Conservation (phyloP, 139 green algal species). For the Chlamydomonas schloesseri region DNA sequence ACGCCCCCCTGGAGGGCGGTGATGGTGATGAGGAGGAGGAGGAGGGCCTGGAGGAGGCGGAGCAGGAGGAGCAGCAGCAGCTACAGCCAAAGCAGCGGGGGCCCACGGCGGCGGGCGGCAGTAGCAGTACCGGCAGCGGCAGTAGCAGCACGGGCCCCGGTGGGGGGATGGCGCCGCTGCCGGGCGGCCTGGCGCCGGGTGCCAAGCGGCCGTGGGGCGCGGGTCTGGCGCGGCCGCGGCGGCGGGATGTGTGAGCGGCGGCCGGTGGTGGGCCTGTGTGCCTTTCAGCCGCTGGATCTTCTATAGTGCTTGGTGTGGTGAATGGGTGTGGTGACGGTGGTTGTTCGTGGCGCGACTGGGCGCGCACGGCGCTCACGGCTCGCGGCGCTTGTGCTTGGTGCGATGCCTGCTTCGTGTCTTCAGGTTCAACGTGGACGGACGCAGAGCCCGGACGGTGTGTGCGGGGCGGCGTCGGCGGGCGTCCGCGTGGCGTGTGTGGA, state of each 20-base stretch:
- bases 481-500: too few relatives aligned
- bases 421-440: too few relatives aligned
- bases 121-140: neutral
- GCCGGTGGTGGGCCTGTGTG: too few relatives aligned
- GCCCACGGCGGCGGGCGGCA: neutral
- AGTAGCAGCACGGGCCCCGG: neutral
- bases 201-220: constrained; percentile 4
- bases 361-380: too few relatives aligned
- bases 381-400: too few relatives aligned
- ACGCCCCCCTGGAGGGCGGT: neutral
- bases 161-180: neutral
- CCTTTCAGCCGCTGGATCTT: too few relatives aligned
- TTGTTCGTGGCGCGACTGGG: too few relatives aligned
- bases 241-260: neutral
- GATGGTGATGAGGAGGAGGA: neutral
- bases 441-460: too few relatives aligned
- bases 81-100: neutral
- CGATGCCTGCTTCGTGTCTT: too few relatives aligned
- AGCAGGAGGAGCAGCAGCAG: neutral
- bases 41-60: neutral
- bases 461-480: too few relatives aligned
- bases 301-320: too few relatives aligned
- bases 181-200: neutral
- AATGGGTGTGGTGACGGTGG: too few relatives aligned
- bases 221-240: neutral